Percentiles rank a stretch among this genome's conserved stretches.
Evolutionary conservation across 2,329 filamentous ascomycete genomes (phyloP).

Genomic region (Colletotrichum noveboracense): DNA sequence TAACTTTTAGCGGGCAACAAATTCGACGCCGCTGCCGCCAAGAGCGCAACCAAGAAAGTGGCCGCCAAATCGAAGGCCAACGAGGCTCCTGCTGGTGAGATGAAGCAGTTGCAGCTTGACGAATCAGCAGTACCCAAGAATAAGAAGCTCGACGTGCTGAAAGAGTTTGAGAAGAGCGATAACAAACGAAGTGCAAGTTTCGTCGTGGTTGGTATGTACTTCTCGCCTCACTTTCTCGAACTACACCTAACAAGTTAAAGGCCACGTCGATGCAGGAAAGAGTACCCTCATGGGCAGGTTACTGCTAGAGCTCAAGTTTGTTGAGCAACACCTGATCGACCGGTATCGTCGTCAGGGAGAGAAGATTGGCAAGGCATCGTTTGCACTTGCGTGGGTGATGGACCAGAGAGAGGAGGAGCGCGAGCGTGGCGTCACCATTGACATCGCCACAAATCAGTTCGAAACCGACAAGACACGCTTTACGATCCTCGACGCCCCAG

Average conservation of each 20-base stretch:
- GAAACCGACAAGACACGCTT: slow-evolving; percentile 87
- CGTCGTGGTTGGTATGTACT: slow-evolving; percentile 82
- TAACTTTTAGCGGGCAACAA: slow-evolving; percentile 58
- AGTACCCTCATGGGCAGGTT: slow-evolving; percentile 97
- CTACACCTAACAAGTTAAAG: slow-evolving; percentile 44
- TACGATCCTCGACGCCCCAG: slow-evolving; percentile 94
- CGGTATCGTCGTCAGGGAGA: slow-evolving; percentile 89
- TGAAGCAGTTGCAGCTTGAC: slow-evolving; percentile 50
- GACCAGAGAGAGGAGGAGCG: slow-evolving; percentile 92
- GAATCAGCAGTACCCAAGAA: slow-evolving; percentile 65
- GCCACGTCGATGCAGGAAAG: slow-evolving; percentile 97
- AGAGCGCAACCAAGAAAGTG: slow-evolving; percentile 38
- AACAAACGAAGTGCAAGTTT: slow-evolving; percentile 87
- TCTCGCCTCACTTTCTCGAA: neutral
- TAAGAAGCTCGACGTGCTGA: slow-evolving; percentile 85
- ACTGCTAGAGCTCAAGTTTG: slow-evolving; percentile 84
- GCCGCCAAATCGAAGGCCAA: slow-evolving; percentile 34
- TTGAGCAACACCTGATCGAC: slow-evolving; percentile 87
- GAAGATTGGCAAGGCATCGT: slow-evolving; percentile 91
- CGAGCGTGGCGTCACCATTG: slow-evolving; percentile 90
- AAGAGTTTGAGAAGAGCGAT: slow-evolving; percentile 77
- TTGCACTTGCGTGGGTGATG: slow-evolving; percentile 95
- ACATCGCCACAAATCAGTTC: slow-evolving; percentile 94
- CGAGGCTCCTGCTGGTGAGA: slow-evolving; percentile 25
- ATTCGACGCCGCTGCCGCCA: slow-evolving; percentile 39